phyloP scores from a whole-genome alignment of 2,329 filamentous ascomycete species.

The Diaporthe longicolla region DNA sequence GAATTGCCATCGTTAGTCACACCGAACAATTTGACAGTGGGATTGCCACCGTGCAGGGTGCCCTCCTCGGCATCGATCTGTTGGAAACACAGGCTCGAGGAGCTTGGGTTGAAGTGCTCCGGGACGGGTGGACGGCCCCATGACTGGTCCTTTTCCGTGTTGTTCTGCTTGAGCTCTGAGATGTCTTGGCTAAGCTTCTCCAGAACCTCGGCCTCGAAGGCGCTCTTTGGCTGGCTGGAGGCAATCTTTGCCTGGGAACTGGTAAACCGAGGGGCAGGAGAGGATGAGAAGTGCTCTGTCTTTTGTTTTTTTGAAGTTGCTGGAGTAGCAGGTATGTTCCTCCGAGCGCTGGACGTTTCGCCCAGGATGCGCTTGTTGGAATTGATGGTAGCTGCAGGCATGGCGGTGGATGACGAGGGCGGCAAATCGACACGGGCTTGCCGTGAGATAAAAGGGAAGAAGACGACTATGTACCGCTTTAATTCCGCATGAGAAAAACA shows the following conservation, averaged over 20 bases:
- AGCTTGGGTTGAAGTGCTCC: constrained; percentile 66
- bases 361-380: constrained; percentile 82
- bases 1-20: constrained; percentile 89
- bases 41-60: constrained; percentile 79
- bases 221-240: constrained; percentile 87
- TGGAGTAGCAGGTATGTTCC: constrained; percentile 71
- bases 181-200: constrained; percentile 98
- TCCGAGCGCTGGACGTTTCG: constrained; percentile 75
- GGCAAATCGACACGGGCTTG: constrained; percentile 21
- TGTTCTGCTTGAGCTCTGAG: constrained; percentile 84
- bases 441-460: not conserved
- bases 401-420: constrained; percentile 48
- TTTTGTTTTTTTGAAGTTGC: constrained; percentile 84
- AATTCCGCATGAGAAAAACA: constrained; percentile 9
- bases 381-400: constrained; percentile 63
- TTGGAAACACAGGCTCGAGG: constrained; percentile 87
- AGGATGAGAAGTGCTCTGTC: constrained; percentile 74
- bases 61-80: constrained; percentile 97
- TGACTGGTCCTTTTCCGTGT: constrained; percentile 92
- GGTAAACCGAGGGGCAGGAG: constrained; percentile 70
- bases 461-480: not conserved
- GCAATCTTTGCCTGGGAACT: constrained; percentile 75
- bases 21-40: constrained; percentile 92
- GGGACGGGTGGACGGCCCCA: constrained; percentile 78
- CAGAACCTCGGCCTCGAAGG: constrained; percentile 93